Evolutionary conservation across 306 rosid genomes (phyloP).

Genomic region (Elaeagnus macrophylla): DNA sequence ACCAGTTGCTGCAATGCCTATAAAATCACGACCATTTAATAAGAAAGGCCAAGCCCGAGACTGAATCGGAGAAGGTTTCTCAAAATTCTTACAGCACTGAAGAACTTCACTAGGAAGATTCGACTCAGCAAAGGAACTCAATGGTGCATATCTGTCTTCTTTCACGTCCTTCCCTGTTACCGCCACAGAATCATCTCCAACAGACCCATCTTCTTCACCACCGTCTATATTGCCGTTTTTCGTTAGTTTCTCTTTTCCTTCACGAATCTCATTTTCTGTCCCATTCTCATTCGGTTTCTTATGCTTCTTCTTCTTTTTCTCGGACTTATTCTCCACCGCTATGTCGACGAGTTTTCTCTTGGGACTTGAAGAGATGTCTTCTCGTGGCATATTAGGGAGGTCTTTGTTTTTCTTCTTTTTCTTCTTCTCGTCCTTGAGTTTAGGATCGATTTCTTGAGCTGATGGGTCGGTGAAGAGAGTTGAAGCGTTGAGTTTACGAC

Average conservation of each 20-base stretch:
- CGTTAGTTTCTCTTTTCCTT: slow-evolving; percentile 17
- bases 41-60: slow-evolving; percentile 92
- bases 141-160: slow-evolving; percentile 43
- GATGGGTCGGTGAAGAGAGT: too few relatives aligned
- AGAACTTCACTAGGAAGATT: slow-evolving; percentile 60
- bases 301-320: slow-evolving; percentile 40
- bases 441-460: too few relatives aligned
- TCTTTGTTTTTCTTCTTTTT: too few relatives aligned
- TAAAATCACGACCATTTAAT: slow-evolving; percentile 78
- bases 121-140: slow-evolving; percentile 43
- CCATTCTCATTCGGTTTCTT: slow-evolving; percentile 20
- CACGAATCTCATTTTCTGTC: slow-evolving; percentile 13
- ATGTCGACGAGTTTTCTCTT: too few relatives aligned
- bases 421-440: too few relatives aligned
- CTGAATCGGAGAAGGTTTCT: slow-evolving; percentile 79
- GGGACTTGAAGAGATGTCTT: too few relatives aligned
- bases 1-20: slow-evolving; percentile 94
- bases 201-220: slow-evolving; percentile 21
- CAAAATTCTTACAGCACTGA: slow-evolving; percentile 71
- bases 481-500: too few relatives aligned
- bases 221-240: neutral
- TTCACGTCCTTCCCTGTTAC: slow-evolving; percentile 57
- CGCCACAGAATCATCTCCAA: slow-evolving; percentile 34
- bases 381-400: too few relatives aligned
- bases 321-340: neutral